phyloP scores from a whole-genome alignment of 495 filamentous ascomycete species.

The Neurospora sp. region DNA sequence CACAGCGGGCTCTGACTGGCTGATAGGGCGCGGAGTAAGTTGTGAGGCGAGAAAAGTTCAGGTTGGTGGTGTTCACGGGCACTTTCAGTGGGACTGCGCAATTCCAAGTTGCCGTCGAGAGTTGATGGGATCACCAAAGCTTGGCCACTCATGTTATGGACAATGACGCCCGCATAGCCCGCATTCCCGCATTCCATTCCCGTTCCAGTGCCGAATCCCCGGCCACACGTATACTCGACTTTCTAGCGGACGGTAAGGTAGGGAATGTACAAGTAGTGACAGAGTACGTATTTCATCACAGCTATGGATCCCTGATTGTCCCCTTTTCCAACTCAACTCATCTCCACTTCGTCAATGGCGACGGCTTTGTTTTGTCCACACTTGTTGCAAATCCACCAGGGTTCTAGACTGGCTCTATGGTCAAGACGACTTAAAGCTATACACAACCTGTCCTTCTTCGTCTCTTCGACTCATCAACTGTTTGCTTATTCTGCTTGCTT shows the following conservation, averaged over 20 bases:
- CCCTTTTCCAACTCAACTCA: background rate
- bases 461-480: background rate
- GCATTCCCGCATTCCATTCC: background rate
- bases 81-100: background rate
- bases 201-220: background rate
- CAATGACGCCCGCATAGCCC: background rate
- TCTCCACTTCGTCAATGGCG: background rate
- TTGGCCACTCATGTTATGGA: background rate
- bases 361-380: background rate
- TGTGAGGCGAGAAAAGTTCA: background rate
- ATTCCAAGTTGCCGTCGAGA: background rate
- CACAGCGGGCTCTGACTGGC: slow-evolving; percentile 13
- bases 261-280: background rate
- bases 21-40: background rate
- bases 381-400: background rate
- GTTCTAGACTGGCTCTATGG: background rate
- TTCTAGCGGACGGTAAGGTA: background rate
- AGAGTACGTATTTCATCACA: background rate
- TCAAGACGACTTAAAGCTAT: background rate
- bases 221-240: background rate
- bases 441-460: background rate
- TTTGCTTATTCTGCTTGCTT: background rate
- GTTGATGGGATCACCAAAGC: background rate
- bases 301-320: background rate
- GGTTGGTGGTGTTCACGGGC: background rate